Evolutionary conservation across 1,284 basidiomycete species (phyloP), one percentile per base, ranked within the genome.

Genomic region (Irpex sp.): DNA sequence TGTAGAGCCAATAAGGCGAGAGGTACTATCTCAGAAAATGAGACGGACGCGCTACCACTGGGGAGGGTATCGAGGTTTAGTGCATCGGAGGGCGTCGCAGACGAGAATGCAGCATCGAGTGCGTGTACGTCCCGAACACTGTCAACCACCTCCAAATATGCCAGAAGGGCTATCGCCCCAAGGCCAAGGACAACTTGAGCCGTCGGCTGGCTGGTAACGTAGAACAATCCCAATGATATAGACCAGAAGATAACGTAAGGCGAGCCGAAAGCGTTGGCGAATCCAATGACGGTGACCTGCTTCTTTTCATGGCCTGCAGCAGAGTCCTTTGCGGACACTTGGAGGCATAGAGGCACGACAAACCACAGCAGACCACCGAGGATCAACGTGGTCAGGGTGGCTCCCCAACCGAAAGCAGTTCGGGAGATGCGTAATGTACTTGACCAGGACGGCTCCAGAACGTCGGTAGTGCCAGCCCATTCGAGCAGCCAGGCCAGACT

Each of bases 201-300:
- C 0, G 89, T 88, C 1, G 96, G 85, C 68, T 95, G 94, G 8
- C 84, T 86, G 5, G 87, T 79, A 37, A 88, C 75, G 76, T 89
- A 95, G 8, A 89, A 78, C 26, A 91, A 62, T 11, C 82, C 79
- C 58, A 96, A 85, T 49, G 82, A 76, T 34, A 92, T 81, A 17
- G 84, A 81, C 81, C 91, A 87, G 71, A 97, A 92, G 55, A 98
- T 78, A 60, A 96, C 77, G 74, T 95, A 97, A 0, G 91, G 87
- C 17, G 94, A 88, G 2, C 96, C 97, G 69, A 91, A 94, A 0
- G 92, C 87, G 74, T 99, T 98, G 0, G 92, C 92, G 71, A 92
- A 97, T 0, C 97, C 96, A 1, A 95, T 77, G 0, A 98, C 84
- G 17, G 83, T 84, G 58, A 95, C 84, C 69, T 85, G 78, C 9